Base-by-base conservation (phyloP, 148 eudicot genomes). In the Camellia granthamiana region DNA sequence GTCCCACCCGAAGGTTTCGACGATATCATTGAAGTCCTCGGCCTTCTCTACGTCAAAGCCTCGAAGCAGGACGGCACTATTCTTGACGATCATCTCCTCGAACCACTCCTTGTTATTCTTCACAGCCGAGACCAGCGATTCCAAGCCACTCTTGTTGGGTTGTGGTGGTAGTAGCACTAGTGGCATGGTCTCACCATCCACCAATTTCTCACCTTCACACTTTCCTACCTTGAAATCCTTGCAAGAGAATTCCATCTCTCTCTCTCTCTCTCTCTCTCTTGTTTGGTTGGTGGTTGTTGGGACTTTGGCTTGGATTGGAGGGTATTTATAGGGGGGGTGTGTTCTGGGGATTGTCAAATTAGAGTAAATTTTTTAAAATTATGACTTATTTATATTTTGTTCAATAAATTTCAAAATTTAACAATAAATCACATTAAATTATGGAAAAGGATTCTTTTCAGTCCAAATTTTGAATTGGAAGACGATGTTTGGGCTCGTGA, bases 141-240 rank as follows among this genome's bases (percentile, higher is more conserved):
- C 65, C 12, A 81, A 2, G 54, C 65, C 84, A 1, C 42, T 82
- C 58, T 73, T 84, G 75, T 6, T 19, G 0, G 75, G 79, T 76
- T 72, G 78, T 2, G 79, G 71, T 0, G 90, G 90, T 23, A 64
- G 82, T 13, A 88, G 78, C 59, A 88, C 90, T 0, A 86, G 82
- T 18, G 90, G 90, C 80, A 88, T 80, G 15, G 88, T 84, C 41
- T 82, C 88, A 2, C 88, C 90, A 14, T 88, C 83, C 60, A 88
- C 87, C 52, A 84, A n/a, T 56, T 88, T 88, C 59, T 88, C 84
- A 3, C 90, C 90, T 55, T 88, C 83, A 47, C 88, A 86, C 58
- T 82, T 88, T 14, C 90, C 90, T 6, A 88, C 90, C 83, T 86
- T 86, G 78, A 88, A 88, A 2, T 82, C 81, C 78, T 86, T 82